phyloP scores from a whole-genome alignment of 73 alveolate species.

The Effrenium voratum region DNA sequence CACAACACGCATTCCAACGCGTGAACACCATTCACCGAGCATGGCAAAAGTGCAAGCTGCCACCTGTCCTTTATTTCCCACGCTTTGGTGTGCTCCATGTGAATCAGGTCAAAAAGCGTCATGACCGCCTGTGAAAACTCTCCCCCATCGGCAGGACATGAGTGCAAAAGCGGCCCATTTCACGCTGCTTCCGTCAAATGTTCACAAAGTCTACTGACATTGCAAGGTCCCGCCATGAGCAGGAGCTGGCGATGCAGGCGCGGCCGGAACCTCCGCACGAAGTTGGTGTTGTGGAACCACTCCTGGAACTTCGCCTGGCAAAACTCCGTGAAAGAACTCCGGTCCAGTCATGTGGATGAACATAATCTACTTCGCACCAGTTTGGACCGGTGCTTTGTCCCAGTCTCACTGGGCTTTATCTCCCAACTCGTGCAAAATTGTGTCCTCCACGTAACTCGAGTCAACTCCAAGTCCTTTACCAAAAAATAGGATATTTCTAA shows the following conservation, averaged over 20 bases:
- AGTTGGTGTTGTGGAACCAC: constrained; percentile 70
- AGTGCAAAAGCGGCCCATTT: no score
- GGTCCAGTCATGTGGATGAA: neutral
- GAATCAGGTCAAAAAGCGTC: constrained; percentile 35
- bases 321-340: neutral
- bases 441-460: no score
- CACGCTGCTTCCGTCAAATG: neutral
- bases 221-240: constrained; percentile 11
- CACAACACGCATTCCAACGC: no score
- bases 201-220: neutral
- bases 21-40: no score
- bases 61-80: neutral
- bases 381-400: no score
- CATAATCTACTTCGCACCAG: no score
- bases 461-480: no score
- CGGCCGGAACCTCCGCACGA: constrained; percentile 71
- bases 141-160: neutral
- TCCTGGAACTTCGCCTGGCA: constrained; percentile 33
- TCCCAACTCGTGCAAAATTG: no score
- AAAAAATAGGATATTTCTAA: no score
- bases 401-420: no score
- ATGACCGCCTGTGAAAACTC: neutral
- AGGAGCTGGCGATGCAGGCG: constrained; percentile 72
- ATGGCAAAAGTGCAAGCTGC: no score
- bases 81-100: constrained; percentile 48